phyloP scores from a whole-genome alignment of 2,329 filamentous ascomycete species.

The Talaromyces sp. region DNA sequence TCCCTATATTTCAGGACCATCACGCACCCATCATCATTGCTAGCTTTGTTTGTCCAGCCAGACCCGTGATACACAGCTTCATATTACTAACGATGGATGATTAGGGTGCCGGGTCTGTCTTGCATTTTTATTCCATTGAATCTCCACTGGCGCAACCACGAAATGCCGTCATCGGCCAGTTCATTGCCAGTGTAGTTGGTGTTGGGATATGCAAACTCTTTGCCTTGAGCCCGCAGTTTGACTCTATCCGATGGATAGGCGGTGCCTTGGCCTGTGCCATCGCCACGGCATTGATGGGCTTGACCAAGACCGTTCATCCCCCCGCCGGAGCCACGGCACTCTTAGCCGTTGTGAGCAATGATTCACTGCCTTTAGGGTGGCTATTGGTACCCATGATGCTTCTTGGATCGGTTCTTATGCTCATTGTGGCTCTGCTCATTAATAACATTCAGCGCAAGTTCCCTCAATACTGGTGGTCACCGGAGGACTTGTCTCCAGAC shows the following conservation, averaged over 20 bases:
- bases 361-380: conserved; percentile 62
- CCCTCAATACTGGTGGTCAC: conserved; percentile 65
- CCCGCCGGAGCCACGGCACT: conserved; percentile 72
- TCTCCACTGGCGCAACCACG: conserved; percentile 71
- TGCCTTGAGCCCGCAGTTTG: conserved; percentile 45
- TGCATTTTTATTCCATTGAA: conserved; percentile 69
- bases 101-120: conserved; percentile 70
- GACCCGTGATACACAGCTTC: background rate
- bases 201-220: conserved; percentile 65
- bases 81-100: background rate
- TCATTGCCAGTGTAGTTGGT: conserved; percentile 60
- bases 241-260: conserved; percentile 59
- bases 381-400: conserved; percentile 61
- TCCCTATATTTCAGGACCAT: conserved; percentile 53
- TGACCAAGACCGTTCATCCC: conserved; percentile 70
- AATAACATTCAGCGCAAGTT: conserved; percentile 68
- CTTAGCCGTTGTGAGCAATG: conserved; percentile 60
- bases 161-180: conserved; percentile 65
- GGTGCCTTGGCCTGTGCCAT: conserved; percentile 63
- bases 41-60: conserved; percentile 59
- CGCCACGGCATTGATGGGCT: conserved; percentile 61
- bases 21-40: conserved; percentile 62
- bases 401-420: conserved; percentile 60
- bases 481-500: conserved; percentile 25
- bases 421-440: conserved; percentile 59